Base-by-base conservation (phyloP, 2,329 filamentous ascomycete genomes). In the Chaetomiaceae sp. region DNA sequence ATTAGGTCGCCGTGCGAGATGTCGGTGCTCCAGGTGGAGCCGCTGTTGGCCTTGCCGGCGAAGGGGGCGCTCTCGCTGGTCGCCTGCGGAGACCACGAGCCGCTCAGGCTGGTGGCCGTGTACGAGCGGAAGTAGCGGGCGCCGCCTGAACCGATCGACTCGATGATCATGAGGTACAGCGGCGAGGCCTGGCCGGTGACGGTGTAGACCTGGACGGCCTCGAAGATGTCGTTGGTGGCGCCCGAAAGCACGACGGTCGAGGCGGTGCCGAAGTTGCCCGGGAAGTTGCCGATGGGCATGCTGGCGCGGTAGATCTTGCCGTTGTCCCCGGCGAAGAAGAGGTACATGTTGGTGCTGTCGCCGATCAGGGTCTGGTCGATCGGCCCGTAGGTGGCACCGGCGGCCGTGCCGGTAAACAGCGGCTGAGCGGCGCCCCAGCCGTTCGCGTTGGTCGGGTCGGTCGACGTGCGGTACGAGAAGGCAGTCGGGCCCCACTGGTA, bases 291-390 rank as follows among this genome's bases (percentile, higher is more conserved):
- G 19, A 83, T 74, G 32, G 81, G 70, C 77, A 83, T 84, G 58
- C 71, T 76, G 38, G 79, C 59, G 1, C 80, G 72, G 65, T 84
- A 84, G 58, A 85, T 79, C 37, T 73, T 74, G 61, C 81, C 81
- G 52, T 84, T 82, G 63, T 85, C 81, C 6, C 79, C 81, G 0
- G 72, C 70, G 55, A 83, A 84, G 73, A 84, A 85, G 3, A 84
- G 67, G 56, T 83, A 83, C 77, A 83, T 83, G 64, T 75, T 74
- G 8, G 59, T 62, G 58, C 63, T 63, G 61, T 84, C 81, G 29
- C 76, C 78, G 51, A 84, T 84, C 45, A 84, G 53, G 0, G 79
- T 78, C 63, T 82, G 79, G 61, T 84, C 80, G 51, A 85, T 83
- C 8, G 68, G 59, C 0, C 77, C 78, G 0, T 74, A 79, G 61